These are phyloP conservation scores for Entophlyctis luteolus DNA, from an alignment of 192 early-diverging fungal genomes.

Conservation along the genomic window DNA sequence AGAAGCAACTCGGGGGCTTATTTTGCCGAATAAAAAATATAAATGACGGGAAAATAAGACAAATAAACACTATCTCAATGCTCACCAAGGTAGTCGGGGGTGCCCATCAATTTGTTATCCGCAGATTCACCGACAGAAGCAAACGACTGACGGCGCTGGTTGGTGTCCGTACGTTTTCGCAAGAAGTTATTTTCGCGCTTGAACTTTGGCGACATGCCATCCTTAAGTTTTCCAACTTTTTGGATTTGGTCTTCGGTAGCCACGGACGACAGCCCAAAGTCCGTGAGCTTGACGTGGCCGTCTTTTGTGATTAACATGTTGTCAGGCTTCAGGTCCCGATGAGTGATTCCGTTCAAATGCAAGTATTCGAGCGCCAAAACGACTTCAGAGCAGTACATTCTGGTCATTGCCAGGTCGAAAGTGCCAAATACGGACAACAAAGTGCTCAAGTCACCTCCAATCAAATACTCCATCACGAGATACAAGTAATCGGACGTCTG, in stretches of 20 bases:
- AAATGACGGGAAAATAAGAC: not conserved
- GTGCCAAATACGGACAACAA: slow-evolving; percentile 43
- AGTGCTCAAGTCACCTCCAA: slow-evolving; percentile 59
- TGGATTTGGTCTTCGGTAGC: slow-evolving; percentile 56
- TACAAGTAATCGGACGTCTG: slow-evolving; percentile 83
- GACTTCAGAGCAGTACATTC: slow-evolving; percentile 89
- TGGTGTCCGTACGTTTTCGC: not conserved
- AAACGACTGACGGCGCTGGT: slow-evolving; percentile 4
- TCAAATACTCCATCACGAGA: slow-evolving; percentile 88
- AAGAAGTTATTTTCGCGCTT: not conserved
- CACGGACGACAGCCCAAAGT: slow-evolving; percentile 91
- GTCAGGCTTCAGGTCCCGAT: slow-evolving; percentile 51
- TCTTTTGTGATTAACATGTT: slow-evolving; percentile 81
- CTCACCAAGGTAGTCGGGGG: slow-evolving; percentile 78
- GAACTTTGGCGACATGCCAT: not conserved
- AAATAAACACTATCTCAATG: not conserved
- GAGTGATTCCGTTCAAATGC: slow-evolving; percentile 84
- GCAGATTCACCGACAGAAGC: not conserved
- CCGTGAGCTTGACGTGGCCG: slow-evolving; percentile 40
- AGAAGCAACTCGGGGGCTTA: slow-evolving; percentile 84
- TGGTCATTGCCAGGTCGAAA: slow-evolving; percentile 75
- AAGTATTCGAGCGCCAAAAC: slow-evolving; percentile 86
- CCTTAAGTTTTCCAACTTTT: not conserved
- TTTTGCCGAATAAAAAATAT: not conserved
- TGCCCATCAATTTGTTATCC: slow-evolving; percentile 56